Evolutionary conservation across 2,329 filamentous ascomycete genomes (phyloP), one percentile per base, ranked within the genome.

Genomic region (Metarhizium guizhouense): DNA sequence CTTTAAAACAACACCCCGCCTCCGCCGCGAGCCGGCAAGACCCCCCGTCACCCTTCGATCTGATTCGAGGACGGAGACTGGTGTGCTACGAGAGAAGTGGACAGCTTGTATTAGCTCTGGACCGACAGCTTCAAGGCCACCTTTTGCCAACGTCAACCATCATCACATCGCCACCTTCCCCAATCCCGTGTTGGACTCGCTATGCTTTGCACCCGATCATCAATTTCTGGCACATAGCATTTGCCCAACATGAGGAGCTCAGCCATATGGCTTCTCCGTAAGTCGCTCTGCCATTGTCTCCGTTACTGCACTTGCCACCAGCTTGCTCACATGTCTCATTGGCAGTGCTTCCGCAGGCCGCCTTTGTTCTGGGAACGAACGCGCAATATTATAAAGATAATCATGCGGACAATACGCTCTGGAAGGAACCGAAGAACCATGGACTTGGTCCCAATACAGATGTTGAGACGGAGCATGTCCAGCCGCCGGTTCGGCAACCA

Each of bases 261-360:
- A 62, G 63, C 72, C 56, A 56, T 74, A 52, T 75, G 71, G 68
- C 60, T 75, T 58, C 67, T 74, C 64, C 69, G 76, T 78, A 70
- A 68, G 73, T 66, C 13, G 18, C 51, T 52, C 47, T 59, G 51
- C 38, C 30, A 8, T 48, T 57, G 58, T 42, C 25, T 45, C 53
- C 32, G 20, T 54, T 30, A 5, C 29, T 51, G 48, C 54, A 45
- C 47, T 34, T 50, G 49, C 40, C 47, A 59, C 57, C 58, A 20
- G 6, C 6, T 29, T 61, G 57, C 65, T 67, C 55, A 69, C 61
- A 50, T 54, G 38, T 56, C 55, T 34, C 30, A 36, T 49, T 58
- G 29, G 53, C 61, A 78, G 76, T 78, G 72, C 75, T 78, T 54
- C 70, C 73, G 73, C 76, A 78, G 74, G 69, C 66, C 50, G 64